Percentiles rank a stretch among this genome's conserved stretches.
These are phyloP conservation scores for Oryza officinalis DNA, from an alignment of 176 grass and related monocot species.

Conservation along the genomic window DNA sequence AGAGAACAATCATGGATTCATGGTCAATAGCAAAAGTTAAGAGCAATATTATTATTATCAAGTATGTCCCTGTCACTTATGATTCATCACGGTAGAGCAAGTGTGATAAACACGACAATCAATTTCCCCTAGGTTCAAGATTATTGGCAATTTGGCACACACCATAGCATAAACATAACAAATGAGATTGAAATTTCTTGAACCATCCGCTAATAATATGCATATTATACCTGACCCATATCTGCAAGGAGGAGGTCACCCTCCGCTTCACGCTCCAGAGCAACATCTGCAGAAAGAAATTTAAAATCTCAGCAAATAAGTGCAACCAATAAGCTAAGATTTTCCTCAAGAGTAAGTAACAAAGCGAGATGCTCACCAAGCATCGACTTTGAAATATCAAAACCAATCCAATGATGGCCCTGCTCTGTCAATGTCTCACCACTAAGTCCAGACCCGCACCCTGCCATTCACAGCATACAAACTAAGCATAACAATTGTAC, in stretches of 20 bases:
- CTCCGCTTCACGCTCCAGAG: conserved; percentile 76
- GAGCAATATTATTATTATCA: not conserved
- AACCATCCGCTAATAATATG: not conserved
- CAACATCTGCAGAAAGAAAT: conserved; percentile 55
- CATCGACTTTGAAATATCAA: conserved; percentile 93
- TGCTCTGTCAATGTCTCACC: conserved; percentile 81
- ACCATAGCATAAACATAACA: not conserved
- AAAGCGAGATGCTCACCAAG: conserved; percentile 54
- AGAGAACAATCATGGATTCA: not conserved
- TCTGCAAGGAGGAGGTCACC: conserved; percentile 86
- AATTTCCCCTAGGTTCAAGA: not conserved
- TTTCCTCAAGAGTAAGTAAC: not conserved
- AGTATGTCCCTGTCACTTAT: not conserved
- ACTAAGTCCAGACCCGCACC: conserved; percentile 91
- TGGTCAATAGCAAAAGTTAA: not conserved
- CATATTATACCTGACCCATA: conserved; percentile 85
- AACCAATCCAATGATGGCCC: conserved; percentile 95
- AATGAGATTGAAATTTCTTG: not conserved
- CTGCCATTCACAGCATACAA: conserved; percentile 26
- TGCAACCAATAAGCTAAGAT: not conserved
- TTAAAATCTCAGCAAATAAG: not conserved
- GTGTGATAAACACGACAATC: not conserved
- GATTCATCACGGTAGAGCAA: not conserved
- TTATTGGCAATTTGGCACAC: not conserved
- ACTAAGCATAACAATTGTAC: not conserved